Conservation (phyloP, 805 yeast genomes). For the Zygosaccharomyces siamensis region DNA sequence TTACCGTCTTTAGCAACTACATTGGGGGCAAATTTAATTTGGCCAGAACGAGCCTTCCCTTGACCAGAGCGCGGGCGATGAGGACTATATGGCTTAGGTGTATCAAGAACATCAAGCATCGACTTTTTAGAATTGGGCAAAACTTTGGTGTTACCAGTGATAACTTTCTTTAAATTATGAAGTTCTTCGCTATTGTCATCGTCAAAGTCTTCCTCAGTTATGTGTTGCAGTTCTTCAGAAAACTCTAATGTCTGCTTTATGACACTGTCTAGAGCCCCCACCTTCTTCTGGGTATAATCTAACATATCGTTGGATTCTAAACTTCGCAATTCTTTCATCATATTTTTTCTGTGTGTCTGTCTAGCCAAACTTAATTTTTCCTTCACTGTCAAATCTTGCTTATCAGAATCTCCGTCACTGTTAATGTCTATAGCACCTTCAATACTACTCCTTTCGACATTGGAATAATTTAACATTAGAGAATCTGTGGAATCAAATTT, state of each 20-base stretch:
- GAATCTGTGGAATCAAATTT: conserved; percentile 3
- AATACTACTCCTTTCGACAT: neutral
- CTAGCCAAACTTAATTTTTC: conserved; percentile 19
- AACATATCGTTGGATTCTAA: conserved; percentile 11
- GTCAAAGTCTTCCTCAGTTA: conserved; percentile 13
- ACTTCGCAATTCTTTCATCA: conserved; percentile 12
- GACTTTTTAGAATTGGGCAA: conserved; percentile 15
- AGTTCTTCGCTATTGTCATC: conserved; percentile 10
- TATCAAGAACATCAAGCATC: conserved; percentile 24
- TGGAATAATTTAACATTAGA: neutral
- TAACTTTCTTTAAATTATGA: conserved; percentile 18
- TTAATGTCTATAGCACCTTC: neutral
- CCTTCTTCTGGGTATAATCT: conserved; percentile 5
- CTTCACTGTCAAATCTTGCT: conserved; percentile 15
- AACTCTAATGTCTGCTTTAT: conserved; percentile 22
- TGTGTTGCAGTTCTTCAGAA: conserved; percentile 22
- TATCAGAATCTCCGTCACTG: conserved; percentile 16
- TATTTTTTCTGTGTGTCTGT: conserved; percentile 16
- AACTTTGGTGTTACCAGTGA: conserved; percentile 25
- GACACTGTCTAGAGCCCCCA: conserved; percentile 19
- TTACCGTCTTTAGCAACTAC: conserved; percentile 24
- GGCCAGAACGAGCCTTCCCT: conserved; percentile 13
- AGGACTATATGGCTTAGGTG: conserved; percentile 6
- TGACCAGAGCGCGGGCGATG: neutral
- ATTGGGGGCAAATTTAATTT: conserved; percentile 26